These are phyloP conservation scores for Claviceps sp. DNA, from an alignment of 2,329 filamentous ascomycete species.

Conservation along the genomic window DNA sequence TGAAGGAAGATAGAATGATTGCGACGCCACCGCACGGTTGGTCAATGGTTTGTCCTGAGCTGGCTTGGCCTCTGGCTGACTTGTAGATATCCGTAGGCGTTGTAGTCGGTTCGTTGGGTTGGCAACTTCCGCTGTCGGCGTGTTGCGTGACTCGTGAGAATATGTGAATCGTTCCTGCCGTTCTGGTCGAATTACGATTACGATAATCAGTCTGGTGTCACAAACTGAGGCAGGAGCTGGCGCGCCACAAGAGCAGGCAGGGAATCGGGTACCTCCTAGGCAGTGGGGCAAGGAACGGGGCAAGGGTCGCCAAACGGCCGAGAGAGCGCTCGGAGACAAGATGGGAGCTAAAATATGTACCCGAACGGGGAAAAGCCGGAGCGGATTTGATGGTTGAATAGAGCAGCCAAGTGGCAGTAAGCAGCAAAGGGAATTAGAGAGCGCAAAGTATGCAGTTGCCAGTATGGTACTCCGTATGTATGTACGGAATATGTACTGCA, in stretches of 20 bases:
- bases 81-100: no score
- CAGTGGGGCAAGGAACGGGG: background rate
- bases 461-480: no score
- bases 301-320: background rate
- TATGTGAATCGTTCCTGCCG: background rate
- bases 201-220: background rate
- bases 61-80: no score
- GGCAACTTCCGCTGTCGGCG: no score
- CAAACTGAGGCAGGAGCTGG: background rate
- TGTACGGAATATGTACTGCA: no score
- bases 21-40: no score
- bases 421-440: no score
- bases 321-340: background rate
- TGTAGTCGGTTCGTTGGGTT: no score
- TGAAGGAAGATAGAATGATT: no score
- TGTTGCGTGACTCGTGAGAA: background rate
- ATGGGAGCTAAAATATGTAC: background rate
- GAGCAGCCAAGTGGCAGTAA: no score
- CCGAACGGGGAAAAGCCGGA: background rate
- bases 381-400: background rate
- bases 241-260: background rate
- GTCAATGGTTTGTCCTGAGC: no score
- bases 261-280: background rate
- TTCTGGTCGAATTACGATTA: background rate
- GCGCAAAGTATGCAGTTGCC: no score